Evolutionary conservation across 2,329 filamentous ascomycete genomes (phyloP).

Genomic region (Pseudogymnoascus sp.): DNA sequence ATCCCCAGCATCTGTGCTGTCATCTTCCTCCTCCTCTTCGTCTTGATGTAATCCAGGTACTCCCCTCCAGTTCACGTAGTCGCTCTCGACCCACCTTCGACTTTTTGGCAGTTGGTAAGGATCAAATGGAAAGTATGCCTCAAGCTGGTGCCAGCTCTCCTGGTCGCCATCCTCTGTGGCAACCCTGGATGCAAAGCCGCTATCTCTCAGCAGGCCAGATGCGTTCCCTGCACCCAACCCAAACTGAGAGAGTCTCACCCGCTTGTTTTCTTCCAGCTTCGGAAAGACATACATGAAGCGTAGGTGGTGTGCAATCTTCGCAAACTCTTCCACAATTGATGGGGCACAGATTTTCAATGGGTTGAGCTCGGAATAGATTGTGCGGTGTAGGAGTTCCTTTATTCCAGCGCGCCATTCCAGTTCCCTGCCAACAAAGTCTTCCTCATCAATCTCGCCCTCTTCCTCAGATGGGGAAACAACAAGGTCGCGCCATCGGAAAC

Average conservation of each 20-base stretch:
- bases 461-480: slow-evolving; percentile 53
- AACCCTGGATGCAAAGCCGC: slow-evolving; percentile 45
- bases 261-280: slow-evolving; percentile 85
- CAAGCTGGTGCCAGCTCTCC: slow-evolving; percentile 75
- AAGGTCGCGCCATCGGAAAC: slow-evolving; percentile 94
- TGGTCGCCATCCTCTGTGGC: slow-evolving; percentile 36
- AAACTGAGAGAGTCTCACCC: slow-evolving; percentile 68
- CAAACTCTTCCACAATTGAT: slow-evolving; percentile 84
- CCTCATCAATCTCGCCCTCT: slow-evolving; percentile 53
- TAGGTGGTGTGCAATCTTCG: slow-evolving; percentile 76
- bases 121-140: slow-evolving; percentile 95
- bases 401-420: slow-evolving; percentile 70
- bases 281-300: slow-evolving; percentile 84
- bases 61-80: slow-evolving; percentile 74
- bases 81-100: slow-evolving; percentile 75
- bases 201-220: slow-evolving; percentile 43
- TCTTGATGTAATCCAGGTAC: slow-evolving; percentile 61
- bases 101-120: slow-evolving; percentile 86
- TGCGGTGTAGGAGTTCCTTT: slow-evolving; percentile 63
- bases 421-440: slow-evolving; percentile 60
- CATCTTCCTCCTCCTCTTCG: slow-evolving; percentile 46
- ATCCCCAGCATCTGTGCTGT: slow-evolving; percentile 36
- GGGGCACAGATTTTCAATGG: slow-evolving; percentile 92
- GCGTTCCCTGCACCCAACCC: slow-evolving; percentile 43
- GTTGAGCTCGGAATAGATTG: slow-evolving; percentile 84